Evolutionary conservation across 345 rosid species (phyloP).

Genomic region (Gynandropsis gynandra): DNA sequence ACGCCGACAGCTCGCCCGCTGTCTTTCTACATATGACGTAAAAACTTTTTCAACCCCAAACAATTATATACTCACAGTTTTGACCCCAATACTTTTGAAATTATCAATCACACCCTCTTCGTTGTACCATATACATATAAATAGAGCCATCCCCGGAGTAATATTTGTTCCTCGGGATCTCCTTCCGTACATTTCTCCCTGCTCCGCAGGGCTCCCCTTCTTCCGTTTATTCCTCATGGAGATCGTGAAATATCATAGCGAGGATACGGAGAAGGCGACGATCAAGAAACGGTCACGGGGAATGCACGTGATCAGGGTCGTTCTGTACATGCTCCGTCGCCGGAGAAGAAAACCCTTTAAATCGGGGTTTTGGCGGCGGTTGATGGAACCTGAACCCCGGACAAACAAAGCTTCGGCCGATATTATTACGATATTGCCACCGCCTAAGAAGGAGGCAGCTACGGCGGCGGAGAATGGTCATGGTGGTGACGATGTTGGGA

Average conservation of each 20-base stretch:
- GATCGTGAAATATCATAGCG: slow-evolving; percentile 15
- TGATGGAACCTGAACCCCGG: slow-evolving; percentile 45
- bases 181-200: slow-evolving; percentile 18
- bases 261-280: slow-evolving; percentile 16
- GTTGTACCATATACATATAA: slow-evolving; percentile 9
- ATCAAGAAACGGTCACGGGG: slow-evolving; percentile 37
- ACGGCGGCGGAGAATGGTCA: not conserved
- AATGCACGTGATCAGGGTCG: slow-evolving; percentile 38
- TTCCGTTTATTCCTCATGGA: slow-evolving; percentile 19
- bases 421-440: too few species aligned
- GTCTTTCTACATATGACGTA: slow-evolving; percentile 21
- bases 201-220: slow-evolving; percentile 17
- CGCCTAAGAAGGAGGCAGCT: not conserved
- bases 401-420: slow-evolving; percentile 21
- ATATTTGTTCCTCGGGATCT: slow-evolving; percentile 3
- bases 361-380: slow-evolving; percentile 32
- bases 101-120: not conserved
- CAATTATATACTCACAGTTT: not conserved
- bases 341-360: slow-evolving; percentile 31
- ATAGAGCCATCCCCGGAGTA: slow-evolving; percentile 15
- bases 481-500: not conserved
- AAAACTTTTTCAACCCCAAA: slow-evolving; percentile 1
- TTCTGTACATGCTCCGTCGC: slow-evolving; percentile 37
- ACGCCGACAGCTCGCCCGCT: slow-evolving; percentile 10
- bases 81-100: slow-evolving; percentile 1